Conservation (phyloP, 257 asterid species). For the Plantago elongata region DNA sequence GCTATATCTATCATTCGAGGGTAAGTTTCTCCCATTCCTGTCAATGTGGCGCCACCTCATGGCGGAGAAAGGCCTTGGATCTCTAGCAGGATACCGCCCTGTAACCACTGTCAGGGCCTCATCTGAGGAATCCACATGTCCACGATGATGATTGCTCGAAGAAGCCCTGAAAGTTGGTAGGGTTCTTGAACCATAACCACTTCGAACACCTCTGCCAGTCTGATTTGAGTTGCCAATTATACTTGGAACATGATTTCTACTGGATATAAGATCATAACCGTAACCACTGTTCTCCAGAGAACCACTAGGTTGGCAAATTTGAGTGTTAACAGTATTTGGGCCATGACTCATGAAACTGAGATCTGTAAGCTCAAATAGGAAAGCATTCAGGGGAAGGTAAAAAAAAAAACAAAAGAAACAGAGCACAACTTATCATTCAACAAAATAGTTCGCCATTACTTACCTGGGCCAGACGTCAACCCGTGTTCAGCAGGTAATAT, state of each 20-base stretch:
- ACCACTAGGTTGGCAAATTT: slow-evolving; percentile 35
- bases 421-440: not conserved
- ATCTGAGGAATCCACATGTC: slow-evolving; percentile 37
- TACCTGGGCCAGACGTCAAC: slow-evolving; percentile 45
- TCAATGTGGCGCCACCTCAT: slow-evolving; percentile 39
- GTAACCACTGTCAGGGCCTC: slow-evolving; percentile 45
- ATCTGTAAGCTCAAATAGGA: slow-evolving; percentile 38
- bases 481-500: slow-evolving; percentile 44
- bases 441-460: slow-evolving; percentile 17
- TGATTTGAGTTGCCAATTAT: slow-evolving; percentile 32
- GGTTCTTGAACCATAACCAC: slow-evolving; percentile 45
- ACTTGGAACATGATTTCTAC: slow-evolving; percentile 39
- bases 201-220: slow-evolving; percentile 52
- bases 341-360: slow-evolving; percentile 44
- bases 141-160: slow-evolving; percentile 45
- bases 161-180: slow-evolving; percentile 47
- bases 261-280: slow-evolving; percentile 34
- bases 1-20: slow-evolving; percentile 43
- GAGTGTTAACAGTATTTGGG: slow-evolving; percentile 31
- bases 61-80: slow-evolving; percentile 40
- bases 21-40: slow-evolving; percentile 40
- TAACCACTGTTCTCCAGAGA: slow-evolving; percentile 41
- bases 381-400: slow-evolving; percentile 11
- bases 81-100: slow-evolving; percentile 45
- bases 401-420: not conserved